Conservation (phyloP, 495 filamentous ascomycete species). For the Immersiella caudata region DNA sequence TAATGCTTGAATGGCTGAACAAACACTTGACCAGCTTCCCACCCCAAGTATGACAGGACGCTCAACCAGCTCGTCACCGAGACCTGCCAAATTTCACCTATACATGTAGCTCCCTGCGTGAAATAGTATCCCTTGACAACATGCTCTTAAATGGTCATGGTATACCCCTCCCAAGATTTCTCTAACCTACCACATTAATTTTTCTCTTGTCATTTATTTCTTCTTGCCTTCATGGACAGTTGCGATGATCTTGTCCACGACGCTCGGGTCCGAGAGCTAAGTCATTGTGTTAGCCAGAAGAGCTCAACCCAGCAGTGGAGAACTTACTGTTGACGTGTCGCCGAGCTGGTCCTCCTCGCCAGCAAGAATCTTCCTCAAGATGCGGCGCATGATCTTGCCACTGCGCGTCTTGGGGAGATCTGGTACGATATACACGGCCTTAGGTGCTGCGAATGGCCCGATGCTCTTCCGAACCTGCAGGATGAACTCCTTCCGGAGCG, state of each 20-base stretch:
- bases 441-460: conserved; percentile 95
- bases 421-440: conserved; percentile 84
- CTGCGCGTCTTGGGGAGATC: conserved; percentile 95
- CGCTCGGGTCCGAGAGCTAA: conserved; percentile 84
- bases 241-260: conserved; percentile 87
- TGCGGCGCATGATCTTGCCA: conserved; percentile 98
- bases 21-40: background rate
- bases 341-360: conserved; percentile 97
- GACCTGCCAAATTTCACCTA: background rate
- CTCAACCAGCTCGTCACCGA: background rate
- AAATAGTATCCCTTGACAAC: background rate
- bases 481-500: conserved; percentile 88
- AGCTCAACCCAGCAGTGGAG: background rate
- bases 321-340: conserved; percentile 85
- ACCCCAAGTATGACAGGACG: background rate
- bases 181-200: background rate
- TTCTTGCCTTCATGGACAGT: conserved; percentile 65
- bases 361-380: conserved; percentile 93
- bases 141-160: background rate
- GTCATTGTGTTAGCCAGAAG: conserved; percentile 38
- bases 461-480: conserved; percentile 96
- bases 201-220: conserved; percentile 42
- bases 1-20: background rate
- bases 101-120: background rate
- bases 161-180: conserved; percentile 13